A percentile compares a stretch with the other conserved stretches of the same genome.
phyloP scores from a whole-genome alignment of 108 stramenopile species.

The Cyclotella sp. region DNA sequence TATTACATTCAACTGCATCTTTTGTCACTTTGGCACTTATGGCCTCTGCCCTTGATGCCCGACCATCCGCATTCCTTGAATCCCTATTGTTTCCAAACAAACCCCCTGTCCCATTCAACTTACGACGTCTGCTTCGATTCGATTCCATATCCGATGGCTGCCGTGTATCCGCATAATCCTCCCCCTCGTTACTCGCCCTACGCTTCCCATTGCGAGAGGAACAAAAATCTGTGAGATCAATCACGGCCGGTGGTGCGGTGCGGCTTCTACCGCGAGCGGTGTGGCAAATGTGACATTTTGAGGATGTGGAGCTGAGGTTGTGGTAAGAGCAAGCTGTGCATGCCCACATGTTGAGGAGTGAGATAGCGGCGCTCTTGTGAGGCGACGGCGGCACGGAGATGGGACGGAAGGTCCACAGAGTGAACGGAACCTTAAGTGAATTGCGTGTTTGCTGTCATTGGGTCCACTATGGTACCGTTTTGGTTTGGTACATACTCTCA shows the following conservation, averaged over 20 bases:
- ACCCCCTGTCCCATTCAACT: not conserved
- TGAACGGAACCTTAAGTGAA: no score
- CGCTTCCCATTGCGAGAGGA: not conserved
- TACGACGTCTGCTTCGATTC: slow-evolving; percentile 31
- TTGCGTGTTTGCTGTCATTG: no score
- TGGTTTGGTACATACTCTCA: no score
- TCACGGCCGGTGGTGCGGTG: not conserved
- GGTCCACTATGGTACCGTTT: no score
- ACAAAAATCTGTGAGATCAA: slow-evolving; percentile 28
- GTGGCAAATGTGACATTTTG: slow-evolving; percentile 26
- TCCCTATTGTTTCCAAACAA: not conserved
- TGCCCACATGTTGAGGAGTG: slow-evolving; percentile 10
- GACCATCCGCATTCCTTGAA: not conserved
- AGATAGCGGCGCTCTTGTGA: no score
- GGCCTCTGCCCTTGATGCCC: not conserved
- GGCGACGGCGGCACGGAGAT: no score
- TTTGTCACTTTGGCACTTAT: no score
- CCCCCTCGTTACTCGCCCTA: not conserved
- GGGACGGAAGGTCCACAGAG: no score
- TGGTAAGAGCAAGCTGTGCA: slow-evolving; percentile 37
- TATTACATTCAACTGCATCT: no score
- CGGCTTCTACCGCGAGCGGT: not conserved
- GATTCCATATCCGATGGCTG: slow-evolving; percentile 38
- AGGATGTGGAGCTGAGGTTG: slow-evolving; percentile 30
- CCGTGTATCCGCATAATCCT: not conserved